Conservation (phyloP, 164 flowering plant genomes). For the Liriodendron chinense region DNA sequence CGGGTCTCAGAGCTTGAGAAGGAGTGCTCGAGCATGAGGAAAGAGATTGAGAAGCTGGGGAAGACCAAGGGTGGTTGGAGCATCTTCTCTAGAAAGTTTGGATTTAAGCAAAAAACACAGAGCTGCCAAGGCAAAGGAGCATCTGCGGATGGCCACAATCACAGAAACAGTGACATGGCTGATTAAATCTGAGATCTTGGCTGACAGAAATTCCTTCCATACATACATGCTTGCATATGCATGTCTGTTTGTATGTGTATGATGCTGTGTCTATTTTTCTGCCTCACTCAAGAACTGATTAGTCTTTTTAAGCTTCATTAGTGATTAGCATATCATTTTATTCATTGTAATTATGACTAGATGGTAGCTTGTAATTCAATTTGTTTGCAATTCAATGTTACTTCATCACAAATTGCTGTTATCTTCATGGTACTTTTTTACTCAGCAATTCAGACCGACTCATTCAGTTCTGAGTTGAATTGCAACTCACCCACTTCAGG, state of each 20-base stretch:
- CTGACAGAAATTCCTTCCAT: not conserved
- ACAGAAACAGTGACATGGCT: constrained; percentile 6
- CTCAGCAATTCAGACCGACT: not conserved
- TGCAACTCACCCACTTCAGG: not conserved
- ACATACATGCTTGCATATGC: not conserved
- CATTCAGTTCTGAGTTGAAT: not conserved
- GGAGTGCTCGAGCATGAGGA: constrained; percentile 55
- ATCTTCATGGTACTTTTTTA: not conserved
- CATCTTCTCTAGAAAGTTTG: constrained; percentile 33
- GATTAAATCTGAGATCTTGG: constrained; percentile 4
- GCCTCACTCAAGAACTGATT: not conserved
- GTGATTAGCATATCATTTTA: not conserved
- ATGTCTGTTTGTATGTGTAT: not conserved
- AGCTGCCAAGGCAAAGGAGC: constrained; percentile 17
- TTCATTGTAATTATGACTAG: not conserved
- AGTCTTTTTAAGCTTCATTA: constrained; percentile 4
- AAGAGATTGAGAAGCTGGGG: constrained; percentile 47
- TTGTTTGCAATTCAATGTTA: not conserved
- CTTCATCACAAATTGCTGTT: not conserved
- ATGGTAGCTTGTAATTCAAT: constrained; percentile 4
- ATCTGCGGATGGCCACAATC: constrained; percentile 4
- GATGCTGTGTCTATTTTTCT: not conserved
- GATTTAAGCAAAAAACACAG: constrained; percentile 26
- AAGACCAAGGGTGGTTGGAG: constrained; percentile 57
- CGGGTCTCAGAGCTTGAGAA: constrained; percentile 63